A percentile compares a stretch with the other conserved stretches of the same genome.
These are phyloP conservation scores for Suillus subalutaceus DNA, from an alignment of 768 basidiomycete species.

Conservation along the genomic window DNA sequence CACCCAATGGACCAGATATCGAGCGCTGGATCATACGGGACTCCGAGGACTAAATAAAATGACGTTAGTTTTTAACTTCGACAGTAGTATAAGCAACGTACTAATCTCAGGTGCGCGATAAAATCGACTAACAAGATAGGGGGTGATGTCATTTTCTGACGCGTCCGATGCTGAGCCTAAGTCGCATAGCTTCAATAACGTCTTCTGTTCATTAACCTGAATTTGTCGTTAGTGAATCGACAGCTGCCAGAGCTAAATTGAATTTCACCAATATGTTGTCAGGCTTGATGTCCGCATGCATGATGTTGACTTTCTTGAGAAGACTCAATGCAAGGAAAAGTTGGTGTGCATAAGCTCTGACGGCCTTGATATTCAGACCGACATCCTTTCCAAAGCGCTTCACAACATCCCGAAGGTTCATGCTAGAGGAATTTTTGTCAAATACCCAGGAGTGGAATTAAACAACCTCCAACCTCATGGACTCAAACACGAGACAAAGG, in stretches of 20 bases:
- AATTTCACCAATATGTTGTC: constrained; percentile 90
- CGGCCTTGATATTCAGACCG: constrained; percentile 92
- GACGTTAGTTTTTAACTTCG: constrained; percentile 21
- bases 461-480: constrained; percentile 65
- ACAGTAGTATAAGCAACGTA: constrained; percentile 41
- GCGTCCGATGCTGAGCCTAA: constrained; percentile 96
- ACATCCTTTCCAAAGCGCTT: constrained; percentile 99
- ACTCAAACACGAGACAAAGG: constrained; percentile 94
- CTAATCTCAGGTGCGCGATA: constrained; percentile 99
- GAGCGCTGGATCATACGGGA: constrained; percentile 91
- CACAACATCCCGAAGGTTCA: constrained; percentile 97
- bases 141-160: constrained; percentile 95
- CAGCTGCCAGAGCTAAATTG: constrained; percentile 14
- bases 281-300: constrained; percentile 99
- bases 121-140: constrained; percentile 96
- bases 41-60: constrained; percentile 74
- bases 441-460: neutral
- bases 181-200: constrained; percentile 91
- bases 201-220: constrained; percentile 95
- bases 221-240: constrained; percentile 18
- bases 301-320: constrained; percentile 86
- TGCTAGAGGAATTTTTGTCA: constrained; percentile 49
- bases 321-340: constrained; percentile 87
- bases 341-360: constrained; percentile 98
- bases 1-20: constrained; percentile 98